Percentiles rank a stretch among this genome's conserved stretches.
Conservation (phyloP, 306 rosid genomes). For the Quercus cerris region DNA sequence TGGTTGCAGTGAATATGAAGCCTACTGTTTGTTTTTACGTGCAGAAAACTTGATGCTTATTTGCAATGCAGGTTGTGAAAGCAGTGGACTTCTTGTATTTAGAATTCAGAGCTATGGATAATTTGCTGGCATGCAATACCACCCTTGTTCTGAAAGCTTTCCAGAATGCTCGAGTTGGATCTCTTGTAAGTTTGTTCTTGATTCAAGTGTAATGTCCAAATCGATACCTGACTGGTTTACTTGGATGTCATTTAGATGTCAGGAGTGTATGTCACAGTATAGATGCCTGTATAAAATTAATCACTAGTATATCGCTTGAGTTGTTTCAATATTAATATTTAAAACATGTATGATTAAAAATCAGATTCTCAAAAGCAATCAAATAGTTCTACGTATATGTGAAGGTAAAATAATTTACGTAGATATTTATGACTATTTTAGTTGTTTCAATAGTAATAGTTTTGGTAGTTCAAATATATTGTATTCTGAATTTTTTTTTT, state of each 20-base stretch:
- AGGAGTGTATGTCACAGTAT: neutral
- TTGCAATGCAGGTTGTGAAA: constrained; percentile 61
- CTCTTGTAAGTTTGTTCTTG: constrained; percentile 56
- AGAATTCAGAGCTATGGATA: constrained; percentile 82
- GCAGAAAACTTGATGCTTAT: constrained; percentile 11
- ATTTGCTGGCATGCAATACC: constrained; percentile 75
- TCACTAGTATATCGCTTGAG: no score
- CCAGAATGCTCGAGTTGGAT: constrained; percentile 81
- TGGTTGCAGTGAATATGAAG: neutral
- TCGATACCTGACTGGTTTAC: neutral
- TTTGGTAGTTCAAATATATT: no score
- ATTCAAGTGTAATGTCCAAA: neutral
- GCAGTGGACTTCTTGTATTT: constrained; percentile 67
- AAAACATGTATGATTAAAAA: no score
- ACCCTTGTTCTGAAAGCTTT: constrained; percentile 74
- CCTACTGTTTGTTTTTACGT: neutral
- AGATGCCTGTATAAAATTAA: no score
- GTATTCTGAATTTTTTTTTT: no score
- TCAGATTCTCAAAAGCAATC: no score
- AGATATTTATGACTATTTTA: no score
- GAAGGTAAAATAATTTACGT: no score
- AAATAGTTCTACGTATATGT: no score
- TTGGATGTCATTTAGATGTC: neutral
- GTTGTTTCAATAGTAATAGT: no score
- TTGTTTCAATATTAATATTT: no score